Conservation (phyloP, 129 eudicot species). For the Artemisia argyi region DNA sequence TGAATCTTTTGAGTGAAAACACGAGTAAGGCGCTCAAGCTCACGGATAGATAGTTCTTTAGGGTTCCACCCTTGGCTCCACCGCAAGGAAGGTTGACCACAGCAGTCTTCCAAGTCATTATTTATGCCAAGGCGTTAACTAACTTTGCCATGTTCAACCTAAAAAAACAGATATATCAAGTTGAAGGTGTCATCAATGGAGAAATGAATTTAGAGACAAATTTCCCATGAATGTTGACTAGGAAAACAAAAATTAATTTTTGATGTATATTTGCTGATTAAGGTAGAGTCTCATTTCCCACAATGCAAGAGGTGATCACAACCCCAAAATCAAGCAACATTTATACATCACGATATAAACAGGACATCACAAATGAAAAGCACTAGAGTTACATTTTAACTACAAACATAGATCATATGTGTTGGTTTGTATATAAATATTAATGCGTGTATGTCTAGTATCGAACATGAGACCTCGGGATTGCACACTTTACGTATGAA, state of each 20-base stretch:
- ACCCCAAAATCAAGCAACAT: too few relatives aligned
- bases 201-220: neutral
- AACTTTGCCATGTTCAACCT: conserved; percentile 84
- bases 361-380: too few relatives aligned
- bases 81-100: conserved; percentile 76
- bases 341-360: too few relatives aligned
- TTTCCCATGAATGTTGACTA: neutral
- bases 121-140: conserved; percentile 77
- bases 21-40: conserved; percentile 81
- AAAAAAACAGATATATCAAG: conserved; percentile 12
- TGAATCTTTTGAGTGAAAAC: conserved; percentile 79
- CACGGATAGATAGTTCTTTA: conserved; percentile 37
- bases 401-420: too few relatives aligned
- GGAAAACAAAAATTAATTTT: neutral
- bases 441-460: too few relatives aligned
- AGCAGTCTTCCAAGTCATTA: conserved; percentile 91
- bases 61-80: conserved; percentile 86
- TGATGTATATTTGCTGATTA: neutral
- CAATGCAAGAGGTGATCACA: neutral
- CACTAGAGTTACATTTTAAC: too few relatives aligned
- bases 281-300: neutral
- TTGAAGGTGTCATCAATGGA: neutral
- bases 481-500: too few relatives aligned
- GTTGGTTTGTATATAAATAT: too few relatives aligned
- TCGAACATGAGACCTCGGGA: too few relatives aligned